A percentile compares a stretch with the other conserved stretches of the same genome.
Conservation (phyloP, 805 yeast genomes). For the Yarrowia sp. region DNA sequence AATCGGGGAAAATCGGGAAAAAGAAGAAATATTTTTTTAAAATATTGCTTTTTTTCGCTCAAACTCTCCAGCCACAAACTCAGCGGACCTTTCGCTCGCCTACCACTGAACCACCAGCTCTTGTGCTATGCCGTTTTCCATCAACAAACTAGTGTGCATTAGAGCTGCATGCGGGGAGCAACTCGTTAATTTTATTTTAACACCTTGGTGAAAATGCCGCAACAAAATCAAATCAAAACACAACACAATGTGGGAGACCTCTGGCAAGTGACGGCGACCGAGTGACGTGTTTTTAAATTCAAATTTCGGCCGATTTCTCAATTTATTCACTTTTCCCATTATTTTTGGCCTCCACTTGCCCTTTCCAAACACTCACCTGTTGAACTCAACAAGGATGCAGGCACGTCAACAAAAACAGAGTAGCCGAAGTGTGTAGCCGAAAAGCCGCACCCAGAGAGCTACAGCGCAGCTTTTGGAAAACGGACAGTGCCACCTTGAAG, state of each 20-base stretch:
- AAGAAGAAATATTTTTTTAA: no score
- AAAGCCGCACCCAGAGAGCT: background rate
- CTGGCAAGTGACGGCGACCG: no score
- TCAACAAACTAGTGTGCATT: background rate
- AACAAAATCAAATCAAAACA: background rate
- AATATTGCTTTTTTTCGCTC: no score
- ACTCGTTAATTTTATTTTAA: conserved; percentile 10
- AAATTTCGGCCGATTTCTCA: no score
- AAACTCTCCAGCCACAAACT: no score
- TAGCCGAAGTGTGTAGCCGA: background rate
- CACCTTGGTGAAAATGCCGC: conserved; percentile 25
- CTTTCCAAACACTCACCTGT: conserved; percentile 11
- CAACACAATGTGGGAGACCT: no score
- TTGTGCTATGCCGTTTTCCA: background rate
- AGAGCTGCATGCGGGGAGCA: conserved; percentile 7
- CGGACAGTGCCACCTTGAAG: no score
- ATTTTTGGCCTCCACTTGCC: background rate
- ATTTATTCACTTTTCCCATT: background rate
- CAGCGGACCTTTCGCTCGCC: no score
- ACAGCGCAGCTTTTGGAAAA: no score
- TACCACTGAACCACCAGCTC: no score
- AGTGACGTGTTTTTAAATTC: no score
- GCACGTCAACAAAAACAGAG: conserved; percentile 35
- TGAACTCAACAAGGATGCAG: conserved; percentile 38
- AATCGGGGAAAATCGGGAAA: no score